Base-by-base conservation (phyloP, 2,329 filamentous ascomycete genomes). In the Microdochium nivale region DNA sequence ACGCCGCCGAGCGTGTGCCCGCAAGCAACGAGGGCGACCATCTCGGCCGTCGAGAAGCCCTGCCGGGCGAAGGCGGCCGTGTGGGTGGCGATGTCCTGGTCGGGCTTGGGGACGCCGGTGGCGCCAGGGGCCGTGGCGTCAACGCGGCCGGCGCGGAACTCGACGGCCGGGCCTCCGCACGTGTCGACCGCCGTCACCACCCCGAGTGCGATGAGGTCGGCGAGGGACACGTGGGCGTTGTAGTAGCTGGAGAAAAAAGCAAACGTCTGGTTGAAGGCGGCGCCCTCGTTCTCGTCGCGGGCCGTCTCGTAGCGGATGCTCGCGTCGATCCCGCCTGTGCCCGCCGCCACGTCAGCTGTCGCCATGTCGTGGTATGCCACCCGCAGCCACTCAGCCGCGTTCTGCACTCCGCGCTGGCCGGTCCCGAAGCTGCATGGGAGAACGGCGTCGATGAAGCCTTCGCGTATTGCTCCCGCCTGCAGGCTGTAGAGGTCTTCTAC, bases 1-100 rank as follows among this genome's bases (percentile, higher is more conserved):
- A 78, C 73, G 13, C 75, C 73, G 1, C 67, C 67, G 0, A 69
- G 52, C 0, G 63, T 63, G 47, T 69, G 67, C 0, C 67, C 67
- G 30, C 67, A 69, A 0, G 67, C 66, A 13, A 68, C 65, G 53
- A 69, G 54, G 1, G 63, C 54, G 3, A 67, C 68, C 67, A 69
- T 69, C 1, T 69, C 67, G 21, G 57, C 56, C 2, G 60, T 60
- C 16, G 59, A 59, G 46, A 67, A 67, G 0, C 67, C 67, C 0
- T 62, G 60, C 25, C 59, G 65, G 2, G 58, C 59, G 49, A 69
- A 69, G 14, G 57, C 58, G 7, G 49, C 49, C 23, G 56, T 55
- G 9, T 64, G 63, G 1, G 55, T 56, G 11, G 58, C 53, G 1
- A 69, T 25, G 3, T 60, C 59, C 1, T 63, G 61, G 2, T 60